These are phyloP conservation scores for Lenzites betulinus DNA, from an alignment of 768 basidiomycete genomes.

Conservation along the genomic window DNA sequence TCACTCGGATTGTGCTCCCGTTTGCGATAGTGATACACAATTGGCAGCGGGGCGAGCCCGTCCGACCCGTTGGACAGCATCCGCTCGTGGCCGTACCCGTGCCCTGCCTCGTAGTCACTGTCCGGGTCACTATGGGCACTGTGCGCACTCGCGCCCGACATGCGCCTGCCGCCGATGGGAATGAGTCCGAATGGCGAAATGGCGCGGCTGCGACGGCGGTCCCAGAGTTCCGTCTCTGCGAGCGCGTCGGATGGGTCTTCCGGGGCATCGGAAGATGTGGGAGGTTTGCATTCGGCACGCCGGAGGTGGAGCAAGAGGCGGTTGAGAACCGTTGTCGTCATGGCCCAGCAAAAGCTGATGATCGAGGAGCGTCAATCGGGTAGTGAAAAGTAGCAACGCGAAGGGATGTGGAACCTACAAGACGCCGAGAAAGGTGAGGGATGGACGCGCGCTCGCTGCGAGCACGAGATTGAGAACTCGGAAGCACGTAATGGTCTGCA, in stretches of 20 bases:
- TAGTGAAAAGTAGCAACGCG: not conserved
- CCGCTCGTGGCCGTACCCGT: not conserved
- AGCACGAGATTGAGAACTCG: slow-evolving; percentile 33
- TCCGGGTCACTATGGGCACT: not conserved
- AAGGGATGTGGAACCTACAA: slow-evolving; percentile 26
- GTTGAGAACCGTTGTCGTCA: slow-evolving; percentile 36
- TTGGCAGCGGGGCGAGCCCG: not conserved
- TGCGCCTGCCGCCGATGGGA: slow-evolving; percentile 1
- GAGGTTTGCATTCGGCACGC: slow-evolving; percentile 29
- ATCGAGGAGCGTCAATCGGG: not conserved
- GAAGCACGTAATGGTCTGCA: slow-evolving; percentile 29
- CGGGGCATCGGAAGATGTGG: not conserved
- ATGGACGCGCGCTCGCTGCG: slow-evolving; percentile 25
- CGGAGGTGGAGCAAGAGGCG: slow-evolving; percentile 37
- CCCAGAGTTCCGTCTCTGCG: not conserved
- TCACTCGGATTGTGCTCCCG: slow-evolving; percentile 16
- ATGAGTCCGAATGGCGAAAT: slow-evolving; percentile 19
- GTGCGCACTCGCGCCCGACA: slow-evolving; percentile 6
- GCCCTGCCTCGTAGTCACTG: not conserved
- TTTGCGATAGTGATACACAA: slow-evolving; percentile 17
- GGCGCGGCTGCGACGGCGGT: not conserved
- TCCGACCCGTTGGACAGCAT: not conserved
- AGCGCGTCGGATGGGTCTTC: not conserved
- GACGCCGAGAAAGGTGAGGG: slow-evolving; percentile 30
- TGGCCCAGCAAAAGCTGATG: slow-evolving; percentile 38